Conservation (phyloP, 306 rosid species). For the Casuarina glauca region DNA sequence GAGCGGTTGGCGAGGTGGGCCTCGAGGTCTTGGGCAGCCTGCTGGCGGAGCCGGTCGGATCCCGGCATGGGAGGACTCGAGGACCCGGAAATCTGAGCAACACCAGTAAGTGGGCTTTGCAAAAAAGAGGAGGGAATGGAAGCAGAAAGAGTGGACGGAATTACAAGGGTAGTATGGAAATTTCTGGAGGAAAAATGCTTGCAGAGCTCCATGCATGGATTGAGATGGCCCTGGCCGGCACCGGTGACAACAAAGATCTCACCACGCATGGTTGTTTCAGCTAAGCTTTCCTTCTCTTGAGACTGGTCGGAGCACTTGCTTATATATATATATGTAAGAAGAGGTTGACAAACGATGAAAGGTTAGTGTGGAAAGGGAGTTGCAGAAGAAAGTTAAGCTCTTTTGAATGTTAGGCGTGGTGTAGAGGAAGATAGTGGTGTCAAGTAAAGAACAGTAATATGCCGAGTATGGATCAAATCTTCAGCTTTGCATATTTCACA, state of each 20-base stretch:
- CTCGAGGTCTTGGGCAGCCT: constrained; percentile 33
- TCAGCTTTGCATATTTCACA: too few species aligned
- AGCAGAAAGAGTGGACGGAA: constrained; percentile 45
- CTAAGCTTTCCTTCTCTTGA: not conserved
- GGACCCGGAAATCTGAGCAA: constrained; percentile 34
- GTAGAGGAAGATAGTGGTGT: too few species aligned
- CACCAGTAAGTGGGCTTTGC: constrained; percentile 43
- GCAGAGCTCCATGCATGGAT: constrained; percentile 67
- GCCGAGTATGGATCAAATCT: too few species aligned
- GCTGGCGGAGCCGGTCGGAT: constrained; percentile 20
- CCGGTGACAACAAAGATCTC: constrained; percentile 61
- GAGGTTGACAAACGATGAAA: too few species aligned
- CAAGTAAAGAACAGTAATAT: too few species aligned
- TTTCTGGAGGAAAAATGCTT: constrained; percentile 49
- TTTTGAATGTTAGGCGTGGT: too few species aligned
- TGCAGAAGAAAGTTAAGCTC: too few species aligned
- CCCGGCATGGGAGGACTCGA: constrained; percentile 13
- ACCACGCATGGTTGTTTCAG: constrained; percentile 19
- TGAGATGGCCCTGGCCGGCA: constrained; percentile 66
- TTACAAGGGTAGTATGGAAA: constrained; percentile 37
- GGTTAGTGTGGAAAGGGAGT: too few species aligned
- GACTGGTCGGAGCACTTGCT: not conserved
- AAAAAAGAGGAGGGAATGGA: constrained; percentile 50
- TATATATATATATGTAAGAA: too few species aligned
- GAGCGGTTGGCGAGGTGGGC: constrained; percentile 24